Evolutionary conservation across 129 eudicot genomes (phyloP), one percentile per base, ranked within the genome.

Genomic region (Flaveria robusta): DNA sequence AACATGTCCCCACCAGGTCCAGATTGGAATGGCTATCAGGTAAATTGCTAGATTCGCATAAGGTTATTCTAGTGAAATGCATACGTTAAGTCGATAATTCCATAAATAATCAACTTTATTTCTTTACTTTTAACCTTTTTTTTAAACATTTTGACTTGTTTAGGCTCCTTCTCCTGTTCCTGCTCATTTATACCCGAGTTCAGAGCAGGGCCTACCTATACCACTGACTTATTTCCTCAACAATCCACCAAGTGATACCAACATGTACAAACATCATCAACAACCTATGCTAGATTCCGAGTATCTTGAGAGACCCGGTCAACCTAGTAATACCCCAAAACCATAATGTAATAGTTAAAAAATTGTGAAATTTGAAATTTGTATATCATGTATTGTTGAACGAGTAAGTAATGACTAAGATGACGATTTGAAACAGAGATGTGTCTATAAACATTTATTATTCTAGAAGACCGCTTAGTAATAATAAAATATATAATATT

Each of bases 281-380:
- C 89, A 43, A 58, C 83, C 68, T 64, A 29, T 72, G 82, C 34
- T 65, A 11, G 70, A 84, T 26, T 87, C 85, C n/a, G 96, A 87
- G 72, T 91, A 77, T 62, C 97, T 97, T 56, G 92, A 91, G 78
- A 90, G 98, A 8, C 97, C 96, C 6, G 98, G 97, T 43, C 93
- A 89, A 62, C 97, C 93, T 47, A 34, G 39, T 34, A 34, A 34
- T 34, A 34, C 39, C 37, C 39, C 39, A 34, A 34, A 34, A 34
- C 39, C 39, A 34, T 34, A 34, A 34, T 34, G 39, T 34, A 34
- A 34, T 5, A 34, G n/a, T 34, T 34, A 4, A 34, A 4, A 34
- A 4, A 34, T 34, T 34, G 39, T 34, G 39, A 34, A 34, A 34
- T 4, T 0, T 34, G 39, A 34, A 34, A 34, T 34, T 5, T 34